Base-by-base conservation (phyloP, 148 eudicot species). In the Chenopodium suecicum region DNA sequence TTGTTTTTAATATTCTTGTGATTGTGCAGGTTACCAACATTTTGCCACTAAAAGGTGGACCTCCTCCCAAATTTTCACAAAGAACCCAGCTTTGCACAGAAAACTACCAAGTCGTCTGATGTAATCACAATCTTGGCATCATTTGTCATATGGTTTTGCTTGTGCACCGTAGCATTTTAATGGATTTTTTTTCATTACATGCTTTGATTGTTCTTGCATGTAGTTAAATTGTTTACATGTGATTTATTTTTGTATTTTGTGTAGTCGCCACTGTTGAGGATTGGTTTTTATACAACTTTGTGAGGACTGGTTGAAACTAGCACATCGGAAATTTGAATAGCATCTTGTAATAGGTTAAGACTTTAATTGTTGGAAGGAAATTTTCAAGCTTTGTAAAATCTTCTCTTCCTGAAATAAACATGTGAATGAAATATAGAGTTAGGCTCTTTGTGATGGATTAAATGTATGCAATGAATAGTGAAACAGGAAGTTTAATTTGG, bases 31-130 rank as follows among this genome's bases (percentile, higher is more conserved):
- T 94, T 27, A 79, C 86, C 47, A 92, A 87, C 78, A 78, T 92
- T 60, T 80, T 94, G 89, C 99, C 98, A 13, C 80, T 91, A 75
- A 94, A 79, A 86, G 95, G 95, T 48, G 98, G 95, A 48, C 72
- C 94, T 1, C 88, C 94, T 75, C 99, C 98, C 3, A 94, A 89
- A 87, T 92, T 84, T 83, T 70, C 94, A 17, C 95, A 93, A 85
- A 90, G 94, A 82, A 87, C 91, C 69, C 84, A 87, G 84, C 90
- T 93, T 11, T 73, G 73, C 62, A 88, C 99, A 2, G 99, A 95
- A 73, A 93, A 88, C 74, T 95, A 92, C 88, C 95, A 91, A 87
- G 95, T 96, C 56, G 95, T 89, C 64, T 94, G 88, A 91, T 62
- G 76, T 58, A 84, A 54, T 22, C 76, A 31, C 76, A 47, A 58